Percentiles rank a stretch among this genome's conserved stretches.
Conservation (phyloP, 305 asterid genomes). For the Nicotiana rustica region DNA sequence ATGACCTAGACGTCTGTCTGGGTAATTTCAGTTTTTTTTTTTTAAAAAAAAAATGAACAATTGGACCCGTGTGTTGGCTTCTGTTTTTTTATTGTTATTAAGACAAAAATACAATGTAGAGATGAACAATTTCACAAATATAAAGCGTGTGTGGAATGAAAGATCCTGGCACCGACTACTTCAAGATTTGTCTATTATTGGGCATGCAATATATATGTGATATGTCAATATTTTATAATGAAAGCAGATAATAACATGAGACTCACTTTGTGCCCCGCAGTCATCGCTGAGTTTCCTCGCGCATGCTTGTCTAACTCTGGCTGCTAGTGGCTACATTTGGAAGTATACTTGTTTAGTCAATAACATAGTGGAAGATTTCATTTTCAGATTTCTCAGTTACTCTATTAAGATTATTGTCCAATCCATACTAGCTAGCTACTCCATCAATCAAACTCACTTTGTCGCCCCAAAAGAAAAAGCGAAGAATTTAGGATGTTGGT, state of each 20-base stretch:
- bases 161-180: neutral
- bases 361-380: neutral
- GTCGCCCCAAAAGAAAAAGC: neutral
- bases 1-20: no score
- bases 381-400: neutral
- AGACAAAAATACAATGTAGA: neutral
- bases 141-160: neutral
- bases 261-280: neutral
- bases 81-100: neutral
- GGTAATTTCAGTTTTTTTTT: no score
- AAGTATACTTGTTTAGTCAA: neutral
- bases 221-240: neutral
- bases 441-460: slow-evolving; percentile 25
- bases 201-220: neutral
- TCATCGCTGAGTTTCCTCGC: neutral
- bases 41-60: neutral
- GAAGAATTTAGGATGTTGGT: neutral
- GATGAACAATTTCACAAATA: neutral
- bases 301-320: slow-evolving; percentile 5
- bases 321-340: neutral
- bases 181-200: slow-evolving; percentile 6
- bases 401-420: slow-evolving; percentile 10
- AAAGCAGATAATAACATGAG: neutral
- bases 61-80: neutral
- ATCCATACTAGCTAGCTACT: neutral